Base-by-base conservation (phyloP, 2,329 filamentous ascomycete genomes). In the Penicillium sumatraense region DNA sequence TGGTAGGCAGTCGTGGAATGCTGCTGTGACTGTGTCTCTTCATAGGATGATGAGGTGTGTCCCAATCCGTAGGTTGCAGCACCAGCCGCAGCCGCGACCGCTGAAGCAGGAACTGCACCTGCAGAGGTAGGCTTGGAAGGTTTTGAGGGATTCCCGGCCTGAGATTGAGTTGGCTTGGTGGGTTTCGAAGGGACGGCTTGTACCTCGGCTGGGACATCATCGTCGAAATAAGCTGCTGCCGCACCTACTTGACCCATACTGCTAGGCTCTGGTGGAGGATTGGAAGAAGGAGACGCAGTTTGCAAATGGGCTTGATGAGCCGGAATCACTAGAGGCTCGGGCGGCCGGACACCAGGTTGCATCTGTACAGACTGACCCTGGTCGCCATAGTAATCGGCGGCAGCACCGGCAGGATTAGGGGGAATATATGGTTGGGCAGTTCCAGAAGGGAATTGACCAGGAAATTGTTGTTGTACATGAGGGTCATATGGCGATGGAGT, bases 311-410 rank as follows among this genome's bases (percentile, higher is more conserved):
- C 80, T 57, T 86, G 80, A 38, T 79, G 77, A 27, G 78, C 80
- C 14, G 82, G 77, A 53, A 86, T 81, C 33, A 86, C 76, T 1
- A 79, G 76, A 21, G 82, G 81, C 27, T 75, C 75, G 14, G 78
- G 70, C 6, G 82, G 79, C 40, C 85, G 77, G 10, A 85, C 76
- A n/a, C 86, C 86, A 6, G 86, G 85, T 67, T 88, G 86, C 11
- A 75, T 68, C 9, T 75, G 67, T 2, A 88, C 84, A 16, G 83
- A 86, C 65, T 87, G 75, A 10, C 85, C 85, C 62, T 84, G 80
- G 65, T 87, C 85, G 40, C 81, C 79, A 67, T 87, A 88, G 68
- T 86, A 88, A 29, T 86, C 83, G 14, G 86, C 80, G 5, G 84
- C 84, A 31, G 78, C 76, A 27, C 85, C 86, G 50, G 79, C 78